These are phyloP conservation scores for Brassica nigra DNA, from an alignment of 345 rosid species.

Conservation along the genomic window DNA sequence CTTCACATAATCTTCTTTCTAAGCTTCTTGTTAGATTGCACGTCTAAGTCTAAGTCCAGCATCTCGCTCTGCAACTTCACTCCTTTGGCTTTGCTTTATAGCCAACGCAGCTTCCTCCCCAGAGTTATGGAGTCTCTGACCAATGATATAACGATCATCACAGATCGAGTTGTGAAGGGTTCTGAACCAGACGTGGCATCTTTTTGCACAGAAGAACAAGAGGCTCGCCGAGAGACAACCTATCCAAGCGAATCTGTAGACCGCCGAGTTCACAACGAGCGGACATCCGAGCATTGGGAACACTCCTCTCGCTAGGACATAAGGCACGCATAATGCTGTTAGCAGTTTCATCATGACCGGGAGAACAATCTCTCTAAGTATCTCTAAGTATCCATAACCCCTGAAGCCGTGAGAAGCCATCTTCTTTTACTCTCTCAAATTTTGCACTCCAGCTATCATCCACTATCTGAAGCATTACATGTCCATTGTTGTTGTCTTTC, in stretches of 20 bases:
- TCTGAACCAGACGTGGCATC: constrained; percentile 92
- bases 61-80: neutral
- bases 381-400: constrained; percentile 86
- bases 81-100: constrained; percentile 38
- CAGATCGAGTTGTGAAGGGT: constrained; percentile 97
- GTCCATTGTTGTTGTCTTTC: constrained; percentile 15
- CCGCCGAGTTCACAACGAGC: constrained; percentile 85
- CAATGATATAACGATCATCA: constrained; percentile 90
- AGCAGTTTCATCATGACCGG: constrained; percentile 93
- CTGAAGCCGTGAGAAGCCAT: constrained; percentile 92
- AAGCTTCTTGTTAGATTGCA: neutral
- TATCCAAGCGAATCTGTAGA: constrained; percentile 95
- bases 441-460: constrained; percentile 90
- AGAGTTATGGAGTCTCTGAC: constrained; percentile 89
- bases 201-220: constrained; percentile 77
- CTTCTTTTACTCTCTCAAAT: constrained; percentile 92
- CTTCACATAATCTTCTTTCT: neutral
- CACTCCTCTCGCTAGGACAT: constrained; percentile 87
- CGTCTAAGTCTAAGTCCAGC: neutral
- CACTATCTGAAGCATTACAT: constrained; percentile 96
- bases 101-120: constrained; percentile 54
- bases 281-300: constrained; percentile 95
- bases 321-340: constrained; percentile 94
- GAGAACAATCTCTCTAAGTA: constrained; percentile 56
- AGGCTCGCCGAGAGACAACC: constrained; percentile 82